Evolutionary conservation across 768 basidiomycete species (phyloP), one percentile per base, ranked within the genome.

Genomic region (Boletus tomentosulus): DNA sequence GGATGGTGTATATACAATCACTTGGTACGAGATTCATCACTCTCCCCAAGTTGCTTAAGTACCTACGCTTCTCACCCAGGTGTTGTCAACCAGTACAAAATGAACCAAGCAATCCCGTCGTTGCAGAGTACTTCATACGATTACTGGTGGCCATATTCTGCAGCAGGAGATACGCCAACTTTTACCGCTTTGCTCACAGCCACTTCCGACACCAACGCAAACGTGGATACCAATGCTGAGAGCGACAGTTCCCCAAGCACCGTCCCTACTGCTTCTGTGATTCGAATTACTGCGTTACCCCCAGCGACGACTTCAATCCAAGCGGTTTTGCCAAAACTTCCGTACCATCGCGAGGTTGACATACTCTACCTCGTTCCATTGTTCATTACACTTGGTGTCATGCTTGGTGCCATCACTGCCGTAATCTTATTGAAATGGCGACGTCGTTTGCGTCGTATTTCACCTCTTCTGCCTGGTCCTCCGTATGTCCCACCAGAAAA

Each of bases 141-240:
- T 54, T 67, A 72, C 53, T 72, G 68, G 75, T 75, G 66, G 74
- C 70, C 72, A 1, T 75, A 71, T 55, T 69, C 73, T 25, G 61
- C 70, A 15, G 62, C 56, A 6, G 69, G 60, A 35, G 64, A 59
- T 33, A 27, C 58, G 10, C 59, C 67, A 4, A 56, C 57, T 13
- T 33, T 48, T 10, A 38, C 55, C 31, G 54, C 33, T 11, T 55
- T 49, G 42, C 56, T 52, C 31, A 41, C 57, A 19, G 34, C 46
- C 31, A 49, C 53, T 22, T 46, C 50, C 24, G 27, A 25, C 37
- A 6, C 45, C n/a, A 30, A 28, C 46, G 7, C 50, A 2, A 47
- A 31, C 9, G 24, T 28, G 49, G 37, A 27, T 13, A 51, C 51
- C 28, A 35, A 3, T 25, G 28, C 38, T 30, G 46, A 43, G 37